Base-by-base conservation (phyloP, 148 eudicot genomes). In the Pouteria glomerata region DNA sequence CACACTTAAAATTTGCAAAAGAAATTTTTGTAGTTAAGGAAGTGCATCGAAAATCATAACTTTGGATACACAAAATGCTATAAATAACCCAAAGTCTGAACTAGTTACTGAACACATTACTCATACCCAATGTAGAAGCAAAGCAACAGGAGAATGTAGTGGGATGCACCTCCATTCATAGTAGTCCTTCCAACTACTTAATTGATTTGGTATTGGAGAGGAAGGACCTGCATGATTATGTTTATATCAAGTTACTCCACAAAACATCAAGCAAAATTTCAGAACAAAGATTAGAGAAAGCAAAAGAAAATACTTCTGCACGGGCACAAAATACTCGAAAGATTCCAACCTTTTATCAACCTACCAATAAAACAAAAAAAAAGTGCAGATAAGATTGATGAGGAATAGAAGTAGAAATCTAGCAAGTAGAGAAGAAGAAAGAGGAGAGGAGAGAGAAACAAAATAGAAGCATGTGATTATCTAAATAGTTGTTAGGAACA, bases 111-210 rank as follows among this genome's bases (percentile, higher is more conserved):
- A n/a, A n/a, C n/a, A n/a, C n/a, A n/a, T n/a, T n/a, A n/a, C n/a
- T n/a, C n/a, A 63, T 89, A 94, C 98, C 98, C 93, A 95, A 42
- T 95, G 97, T 73, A 95, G 97, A 78, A 89, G 83, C 75, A 95
- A 74, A 52, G 96, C 87, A 73, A 77, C 97, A 16, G 98, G 93
- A 79, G 97, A 91, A 78, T 76, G 74, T 24, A 85, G 66, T 15
- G 92, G 89, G 52, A 95, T 85, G 67, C 85, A 70, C 79, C 98
- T 89, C 98, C 98, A 95, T 55, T 89, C 90, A 82, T 86, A 89
- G 74, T 95, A 95, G 26, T 91, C 90, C 85, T 85, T 79, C 98
- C 98, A 95, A 78, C 79, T 78, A 74, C 53, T 71, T 76, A 91
- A 77, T 52, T 69, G 83, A 75, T 82, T 72, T 1, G 87, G 74